These are phyloP conservation scores for Colletotrichum sp. DNA, from an alignment of 2,329 filamentous ascomycete genomes.

Conservation along the genomic window DNA sequence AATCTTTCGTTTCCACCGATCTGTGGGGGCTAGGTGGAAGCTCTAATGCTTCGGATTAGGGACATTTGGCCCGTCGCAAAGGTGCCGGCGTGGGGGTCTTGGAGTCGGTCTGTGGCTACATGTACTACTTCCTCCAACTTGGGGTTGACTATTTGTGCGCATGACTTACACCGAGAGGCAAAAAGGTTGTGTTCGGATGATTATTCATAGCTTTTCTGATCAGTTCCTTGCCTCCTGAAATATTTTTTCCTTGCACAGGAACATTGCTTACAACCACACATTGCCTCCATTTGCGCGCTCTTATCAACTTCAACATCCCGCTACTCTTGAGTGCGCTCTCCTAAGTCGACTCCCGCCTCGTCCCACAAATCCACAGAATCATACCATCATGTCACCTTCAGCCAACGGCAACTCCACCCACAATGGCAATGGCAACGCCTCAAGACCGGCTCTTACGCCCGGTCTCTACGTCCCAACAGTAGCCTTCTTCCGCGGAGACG, in stretches of 20 bases:
- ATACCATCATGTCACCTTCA: conserved; percentile 11
- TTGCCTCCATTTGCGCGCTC: background rate
- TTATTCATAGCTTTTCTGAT: background rate
- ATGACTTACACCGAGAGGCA: background rate
- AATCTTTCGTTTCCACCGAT: background rate
- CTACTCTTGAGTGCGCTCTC: background rate
- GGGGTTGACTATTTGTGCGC: background rate
- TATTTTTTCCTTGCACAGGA: background rate
- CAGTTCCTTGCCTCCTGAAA: background rate
- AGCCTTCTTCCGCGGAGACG: conserved; percentile 63
- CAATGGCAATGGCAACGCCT: background rate
- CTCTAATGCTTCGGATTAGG: background rate
- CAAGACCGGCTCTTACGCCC: conserved; percentile 6
- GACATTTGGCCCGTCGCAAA: background rate
- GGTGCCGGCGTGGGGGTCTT: conserved; percentile 12
- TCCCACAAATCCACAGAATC: background rate
- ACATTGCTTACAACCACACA: background rate
- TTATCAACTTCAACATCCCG: background rate
- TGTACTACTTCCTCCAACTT: background rate
- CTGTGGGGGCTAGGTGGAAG: conserved; percentile 7
- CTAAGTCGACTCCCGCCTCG: background rate
- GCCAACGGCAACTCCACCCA: background rate
- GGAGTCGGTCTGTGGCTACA: background rate
- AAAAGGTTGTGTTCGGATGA: background rate
- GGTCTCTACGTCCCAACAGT: conserved; percentile 69